A percentile compares a stretch with the other conserved stretches of the same genome.
phyloP scores from a whole-genome alignment of 352 stramenopile species.

The Phytopythium helicoides region DNA sequence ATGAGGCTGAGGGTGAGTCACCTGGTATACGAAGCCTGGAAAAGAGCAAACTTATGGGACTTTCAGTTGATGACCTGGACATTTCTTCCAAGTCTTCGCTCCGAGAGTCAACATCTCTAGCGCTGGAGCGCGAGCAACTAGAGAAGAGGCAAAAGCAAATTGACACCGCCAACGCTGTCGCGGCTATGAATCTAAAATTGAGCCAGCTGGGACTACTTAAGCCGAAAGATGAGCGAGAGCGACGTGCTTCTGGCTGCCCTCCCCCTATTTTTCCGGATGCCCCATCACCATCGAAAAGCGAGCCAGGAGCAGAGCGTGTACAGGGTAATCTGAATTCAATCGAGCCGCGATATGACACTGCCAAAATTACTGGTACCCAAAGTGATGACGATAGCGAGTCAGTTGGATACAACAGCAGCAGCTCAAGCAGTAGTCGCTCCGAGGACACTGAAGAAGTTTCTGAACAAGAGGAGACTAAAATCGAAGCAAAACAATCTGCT shows the following conservation, averaged over 20 bases:
- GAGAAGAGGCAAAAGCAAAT: slow-evolving; percentile 70
- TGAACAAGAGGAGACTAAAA: background rate
- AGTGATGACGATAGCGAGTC: background rate
- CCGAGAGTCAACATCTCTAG: slow-evolving; percentile 35
- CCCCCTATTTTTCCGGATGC: no score
- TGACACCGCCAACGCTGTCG: slow-evolving; percentile 72
- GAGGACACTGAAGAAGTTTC: background rate
- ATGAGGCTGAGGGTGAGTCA: background rate
- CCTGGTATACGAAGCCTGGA: background rate
- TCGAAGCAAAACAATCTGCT: background rate
- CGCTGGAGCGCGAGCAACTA: slow-evolving; percentile 64
- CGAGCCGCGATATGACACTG: no score
- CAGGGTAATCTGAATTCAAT: no score
- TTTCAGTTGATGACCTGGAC: slow-evolving; percentile 26
- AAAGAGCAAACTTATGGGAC: slow-evolving; percentile 25
- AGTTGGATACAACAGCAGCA: slow-evolving; percentile 5
- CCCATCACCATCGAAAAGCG: slow-evolving; percentile 2
- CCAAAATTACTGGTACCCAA: background rate
- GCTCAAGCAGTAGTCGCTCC: background rate
- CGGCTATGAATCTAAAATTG: slow-evolving; percentile 68
- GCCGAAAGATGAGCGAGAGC: slow-evolving; percentile 4
- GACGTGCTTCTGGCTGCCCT: background rate
- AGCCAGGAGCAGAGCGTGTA: background rate
- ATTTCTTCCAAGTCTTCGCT: slow-evolving; percentile 2
- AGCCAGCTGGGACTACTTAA: slow-evolving; percentile 61